Conservation (phyloP, 352 stramenopile genomes). For the Pythium phragmiticola region DNA sequence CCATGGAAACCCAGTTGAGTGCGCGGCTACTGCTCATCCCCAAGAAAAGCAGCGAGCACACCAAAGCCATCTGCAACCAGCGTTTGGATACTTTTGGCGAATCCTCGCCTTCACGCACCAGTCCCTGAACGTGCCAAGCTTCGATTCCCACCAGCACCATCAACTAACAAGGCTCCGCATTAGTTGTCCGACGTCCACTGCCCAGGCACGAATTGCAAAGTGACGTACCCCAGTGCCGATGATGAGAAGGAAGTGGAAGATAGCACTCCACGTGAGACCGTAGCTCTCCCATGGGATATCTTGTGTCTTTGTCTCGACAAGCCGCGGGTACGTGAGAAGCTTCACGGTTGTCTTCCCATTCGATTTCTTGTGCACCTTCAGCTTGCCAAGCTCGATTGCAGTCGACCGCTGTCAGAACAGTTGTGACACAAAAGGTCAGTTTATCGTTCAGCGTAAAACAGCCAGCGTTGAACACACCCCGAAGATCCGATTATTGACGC, state of each 20-base stretch:
- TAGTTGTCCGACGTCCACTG: neutral
- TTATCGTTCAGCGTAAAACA: neutral
- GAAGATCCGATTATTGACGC: constrained; percentile 20
- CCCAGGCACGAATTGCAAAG: neutral
- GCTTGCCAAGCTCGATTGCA: constrained; percentile 22
- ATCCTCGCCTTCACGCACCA: constrained; percentile 1
- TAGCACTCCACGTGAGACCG: constrained; percentile 7
- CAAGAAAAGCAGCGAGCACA: constrained; percentile 13
- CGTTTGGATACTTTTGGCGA: neutral
- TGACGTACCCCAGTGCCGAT: constrained; percentile 17
- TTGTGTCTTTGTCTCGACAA: constrained; percentile 2
- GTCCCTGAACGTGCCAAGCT: constrained; percentile 8
- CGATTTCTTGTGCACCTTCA: constrained; percentile 21
- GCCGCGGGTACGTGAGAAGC: constrained; percentile 17
- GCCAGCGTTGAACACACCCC: constrained; percentile 6
- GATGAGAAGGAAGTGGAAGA: constrained; percentile 23
- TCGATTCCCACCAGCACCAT: constrained; percentile 19
- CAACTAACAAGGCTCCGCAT: constrained; percentile 5
- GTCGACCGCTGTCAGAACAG: constrained; percentile 2
- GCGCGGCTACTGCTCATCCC: constrained; percentile 1
- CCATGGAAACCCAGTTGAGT: constrained; percentile 11
- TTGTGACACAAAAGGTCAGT: neutral
- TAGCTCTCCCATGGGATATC: constrained; percentile 10
- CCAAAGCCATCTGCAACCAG: constrained; percentile 16
- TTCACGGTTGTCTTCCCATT: constrained; percentile 21